Evolutionary conservation across 345 rosid genomes (phyloP), one percentile per base, ranked within the genome.

Genomic region (Cardamine occulta): DNA sequence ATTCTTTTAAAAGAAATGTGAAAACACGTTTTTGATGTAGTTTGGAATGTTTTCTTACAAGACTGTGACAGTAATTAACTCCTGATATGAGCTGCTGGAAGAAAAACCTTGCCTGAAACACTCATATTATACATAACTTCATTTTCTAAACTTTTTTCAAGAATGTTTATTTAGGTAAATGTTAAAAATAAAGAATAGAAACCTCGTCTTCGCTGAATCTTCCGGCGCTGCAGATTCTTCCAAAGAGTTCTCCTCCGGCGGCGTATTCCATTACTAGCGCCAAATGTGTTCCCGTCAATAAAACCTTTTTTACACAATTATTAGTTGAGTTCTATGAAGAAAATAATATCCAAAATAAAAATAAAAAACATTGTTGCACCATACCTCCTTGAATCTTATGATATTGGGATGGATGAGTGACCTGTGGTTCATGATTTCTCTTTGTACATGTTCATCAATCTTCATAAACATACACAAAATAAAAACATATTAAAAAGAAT

Each of bases 221-320:
- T 7, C 93, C 89, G 74, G 89, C 87, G 44, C 47, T 87, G 72
- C 89, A 84, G 45, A 87, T 89, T 74, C 89, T 85, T 74, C 44
- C 83, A 15, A 89, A 89, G 55, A 89, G 86, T 74, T 89, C 93
- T 69, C 93, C 93, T 54, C 91, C 91, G 12, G 85, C 89, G 39
- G 93, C 93, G 53, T 87, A 87, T 82, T 89, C 91, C 91, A 87
- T 89, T 58, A 87, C 91, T 65, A 89, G 81, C 29, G 88, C 93
- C 72, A 87, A 83, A 82, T 89, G 93, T 51, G 91, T 89, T 9
- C 86, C 79, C 26, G 88, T 84, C 78, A 87, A 63, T 21, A 82
- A 78, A 31, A 89, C 93, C 93, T 87, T 59, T 76, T 58, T 11
- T 17, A 48, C 13, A 58, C 7, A 58, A 37, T 17, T 18, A 12